Evolutionary conservation across 495 filamentous ascomycete genomes (phyloP).

Genomic region (Penicillium egyptiacum): DNA sequence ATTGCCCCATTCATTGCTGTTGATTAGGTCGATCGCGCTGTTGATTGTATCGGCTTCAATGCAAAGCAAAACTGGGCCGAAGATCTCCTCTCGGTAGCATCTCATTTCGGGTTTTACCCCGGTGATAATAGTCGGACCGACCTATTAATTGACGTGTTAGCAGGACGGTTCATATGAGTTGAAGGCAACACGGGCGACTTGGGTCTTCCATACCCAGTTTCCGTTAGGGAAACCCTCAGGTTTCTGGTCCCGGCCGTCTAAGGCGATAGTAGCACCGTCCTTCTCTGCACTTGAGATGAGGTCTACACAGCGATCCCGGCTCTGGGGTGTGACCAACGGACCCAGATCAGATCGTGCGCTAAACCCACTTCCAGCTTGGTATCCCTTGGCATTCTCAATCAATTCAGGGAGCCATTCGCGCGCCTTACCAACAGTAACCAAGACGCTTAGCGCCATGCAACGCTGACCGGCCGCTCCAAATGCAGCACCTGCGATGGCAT

Average conservation of each 20-base stretch:
- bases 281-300: constrained; percentile 86
- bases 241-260: constrained; percentile 86
- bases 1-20: constrained; percentile 70
- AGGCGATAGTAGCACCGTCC: constrained; percentile 88
- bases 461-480: constrained; percentile 96
- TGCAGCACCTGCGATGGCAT: constrained; percentile 94
- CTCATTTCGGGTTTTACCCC: constrained; percentile 88
- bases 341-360: constrained; percentile 91
- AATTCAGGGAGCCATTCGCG: constrained; percentile 89
- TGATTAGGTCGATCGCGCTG: constrained; percentile 66
- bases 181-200: neutral
- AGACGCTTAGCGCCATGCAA: constrained; percentile 93
- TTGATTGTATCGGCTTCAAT: constrained; percentile 76
- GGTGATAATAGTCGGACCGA: constrained; percentile 92
- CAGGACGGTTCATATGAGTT: too few species aligned
- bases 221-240: constrained; percentile 92
- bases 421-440: constrained; percentile 94
- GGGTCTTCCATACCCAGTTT: constrained; percentile 71
- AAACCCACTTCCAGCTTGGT: constrained; percentile 87
- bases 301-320: constrained; percentile 82
- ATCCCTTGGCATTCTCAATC: constrained; percentile 78
- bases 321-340: constrained; percentile 90
- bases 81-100: constrained; percentile 96
- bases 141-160: constrained; percentile 33
- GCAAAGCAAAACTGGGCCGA: constrained; percentile 72